These are phyloP conservation scores for Diaporthe amygdali DNA, from an alignment of 2,329 filamentous ascomycete species.

Conservation along the genomic window DNA sequence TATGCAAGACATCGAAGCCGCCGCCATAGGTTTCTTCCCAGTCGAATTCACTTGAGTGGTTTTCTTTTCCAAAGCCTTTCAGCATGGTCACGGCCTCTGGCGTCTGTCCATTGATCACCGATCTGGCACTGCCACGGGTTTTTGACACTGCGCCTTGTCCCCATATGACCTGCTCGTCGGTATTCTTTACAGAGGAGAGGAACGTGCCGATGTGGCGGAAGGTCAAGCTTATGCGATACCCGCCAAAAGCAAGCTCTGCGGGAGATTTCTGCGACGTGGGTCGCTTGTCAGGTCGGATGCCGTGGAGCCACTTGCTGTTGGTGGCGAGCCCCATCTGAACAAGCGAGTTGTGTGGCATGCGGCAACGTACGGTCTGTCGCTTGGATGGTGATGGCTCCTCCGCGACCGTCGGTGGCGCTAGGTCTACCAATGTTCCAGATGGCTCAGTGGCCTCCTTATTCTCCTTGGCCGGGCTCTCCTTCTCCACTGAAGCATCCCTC, in stretches of 20 bases:
- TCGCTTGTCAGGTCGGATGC: slow-evolving; percentile 89
- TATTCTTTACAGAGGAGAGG: slow-evolving; percentile 43
- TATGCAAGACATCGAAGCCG: slow-evolving; percentile 85
- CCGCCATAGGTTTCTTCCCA: slow-evolving; percentile 78
- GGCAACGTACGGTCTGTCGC: slow-evolving; percentile 69
- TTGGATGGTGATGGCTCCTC: slow-evolving; percentile 31
- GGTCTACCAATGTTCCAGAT: not conserved
- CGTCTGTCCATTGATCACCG: slow-evolving; percentile 73
- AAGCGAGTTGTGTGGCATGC: slow-evolving; percentile 86
- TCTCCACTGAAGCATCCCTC: slow-evolving; percentile 44
- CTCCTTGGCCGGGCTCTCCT: not conserved
- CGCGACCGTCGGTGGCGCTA: not conserved
- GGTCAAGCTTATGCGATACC: slow-evolving; percentile 87
- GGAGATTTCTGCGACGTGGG: slow-evolving; percentile 67
- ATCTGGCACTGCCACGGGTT: slow-evolving; percentile 59
- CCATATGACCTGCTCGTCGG: slow-evolving; percentile 72
- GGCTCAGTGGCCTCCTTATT: not conserved
- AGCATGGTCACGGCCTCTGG: slow-evolving; percentile 72
- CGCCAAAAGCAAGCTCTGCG: slow-evolving; percentile 73
- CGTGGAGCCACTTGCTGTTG: slow-evolving; percentile 88
- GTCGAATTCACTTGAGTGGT: slow-evolving; percentile 72
- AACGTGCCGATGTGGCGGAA: slow-evolving; percentile 92
- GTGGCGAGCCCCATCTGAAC: slow-evolving; percentile 81
- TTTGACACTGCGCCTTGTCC: slow-evolving; percentile 86
- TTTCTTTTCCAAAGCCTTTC: slow-evolving; percentile 83